Conservation (phyloP, 768 basidiomycete species). For the Rhodotorula graminis region DNA sequence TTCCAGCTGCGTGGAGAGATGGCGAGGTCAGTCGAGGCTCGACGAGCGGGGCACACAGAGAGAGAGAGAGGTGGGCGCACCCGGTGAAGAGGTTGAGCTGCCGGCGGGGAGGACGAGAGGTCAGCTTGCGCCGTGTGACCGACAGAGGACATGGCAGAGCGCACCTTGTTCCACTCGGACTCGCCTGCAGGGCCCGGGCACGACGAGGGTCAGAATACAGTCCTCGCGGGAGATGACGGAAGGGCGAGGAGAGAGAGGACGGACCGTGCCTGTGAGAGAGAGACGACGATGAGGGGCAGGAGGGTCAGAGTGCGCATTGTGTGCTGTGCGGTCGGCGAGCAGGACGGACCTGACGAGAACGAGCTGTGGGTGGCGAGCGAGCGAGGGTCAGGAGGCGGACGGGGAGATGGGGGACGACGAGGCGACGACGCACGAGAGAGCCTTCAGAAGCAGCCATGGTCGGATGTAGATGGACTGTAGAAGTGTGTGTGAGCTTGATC, state of each 20-base stretch:
- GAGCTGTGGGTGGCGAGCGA: background rate
- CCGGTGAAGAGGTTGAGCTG: constrained; percentile 41
- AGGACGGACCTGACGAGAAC: constrained; percentile 30
- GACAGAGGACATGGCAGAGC: background rate
- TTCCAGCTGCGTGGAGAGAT: constrained; percentile 14
- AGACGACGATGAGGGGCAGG: background rate
- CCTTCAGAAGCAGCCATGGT: constrained; percentile 21
- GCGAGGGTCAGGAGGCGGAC: background rate
- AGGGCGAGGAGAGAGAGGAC: background rate
- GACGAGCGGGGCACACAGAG: background rate
- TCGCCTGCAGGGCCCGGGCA: constrained; percentile 4
- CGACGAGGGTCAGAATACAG: background rate
- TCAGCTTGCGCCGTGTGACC: background rate
- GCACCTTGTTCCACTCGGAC: constrained; percentile 37
- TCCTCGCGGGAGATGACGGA: background rate
- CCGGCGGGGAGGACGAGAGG: background rate
- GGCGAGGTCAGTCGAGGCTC: background rate
- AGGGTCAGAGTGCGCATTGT: background rate
- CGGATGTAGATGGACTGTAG: background rate
- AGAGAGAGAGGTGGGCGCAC: constrained; percentile 1
- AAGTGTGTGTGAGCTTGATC: background rate
- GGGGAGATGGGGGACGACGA: too few species aligned
- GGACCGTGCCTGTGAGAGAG: constrained; percentile 18
- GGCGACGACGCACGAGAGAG: constrained; percentile 8
- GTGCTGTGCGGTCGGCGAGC: fast-evolving